Conservation (phyloP, 2,329 filamentous ascomycete genomes). For the Daldinia sp. region DNA sequence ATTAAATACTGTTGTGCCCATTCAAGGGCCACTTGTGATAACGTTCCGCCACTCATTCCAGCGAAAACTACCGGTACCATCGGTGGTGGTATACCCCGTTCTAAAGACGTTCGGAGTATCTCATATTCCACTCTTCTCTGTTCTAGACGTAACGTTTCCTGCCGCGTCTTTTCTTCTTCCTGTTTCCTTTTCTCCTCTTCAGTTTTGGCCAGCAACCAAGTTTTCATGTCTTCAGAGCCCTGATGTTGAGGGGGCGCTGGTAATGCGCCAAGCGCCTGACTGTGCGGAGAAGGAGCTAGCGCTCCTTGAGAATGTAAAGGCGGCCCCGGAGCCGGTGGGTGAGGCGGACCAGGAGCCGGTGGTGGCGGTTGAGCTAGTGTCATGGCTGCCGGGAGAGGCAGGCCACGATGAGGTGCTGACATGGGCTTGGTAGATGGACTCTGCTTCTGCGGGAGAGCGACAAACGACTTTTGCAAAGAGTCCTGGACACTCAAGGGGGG, state of each 20-base stretch:
- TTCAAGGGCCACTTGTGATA: slow-evolving; percentile 69
- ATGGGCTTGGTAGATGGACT: slow-evolving; percentile 65
- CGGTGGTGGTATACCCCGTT: slow-evolving; percentile 74
- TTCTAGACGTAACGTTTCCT: slow-evolving; percentile 73
- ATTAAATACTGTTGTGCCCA: slow-evolving; percentile 72
- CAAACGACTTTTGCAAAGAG: slow-evolving; percentile 52
- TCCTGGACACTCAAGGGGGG: slow-evolving; percentile 63
- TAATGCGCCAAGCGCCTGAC: slow-evolving; percentile 59
- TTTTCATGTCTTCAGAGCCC: slow-evolving; percentile 74
- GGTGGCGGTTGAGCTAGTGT: slow-evolving; percentile 58
- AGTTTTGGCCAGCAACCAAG: slow-evolving; percentile 74
- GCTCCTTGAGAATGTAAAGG: slow-evolving; percentile 46
- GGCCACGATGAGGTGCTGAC: slow-evolving; percentile 73
- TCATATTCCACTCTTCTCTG: slow-evolving; percentile 76
- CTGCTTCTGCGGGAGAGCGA: slow-evolving; percentile 53
- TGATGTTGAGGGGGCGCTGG: slow-evolving; percentile 74
- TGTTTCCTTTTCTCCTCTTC: slow-evolving; percentile 78
- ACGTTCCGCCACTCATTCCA: slow-evolving; percentile 70
- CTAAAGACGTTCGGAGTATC: slow-evolving; percentile 74
- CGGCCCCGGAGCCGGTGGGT: slow-evolving; percentile 42
- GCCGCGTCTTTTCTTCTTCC: slow-evolving; percentile 74
- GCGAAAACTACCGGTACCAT: slow-evolving; percentile 80
- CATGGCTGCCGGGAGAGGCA: slow-evolving; percentile 74
- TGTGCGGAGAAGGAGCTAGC: slow-evolving; percentile 49
- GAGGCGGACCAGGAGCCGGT: slow-evolving; percentile 44